These are phyloP conservation scores for Phoenix dactylifera DNA, from an alignment of 176 grass and related monocot genomes.

Conservation along the genomic window DNA sequence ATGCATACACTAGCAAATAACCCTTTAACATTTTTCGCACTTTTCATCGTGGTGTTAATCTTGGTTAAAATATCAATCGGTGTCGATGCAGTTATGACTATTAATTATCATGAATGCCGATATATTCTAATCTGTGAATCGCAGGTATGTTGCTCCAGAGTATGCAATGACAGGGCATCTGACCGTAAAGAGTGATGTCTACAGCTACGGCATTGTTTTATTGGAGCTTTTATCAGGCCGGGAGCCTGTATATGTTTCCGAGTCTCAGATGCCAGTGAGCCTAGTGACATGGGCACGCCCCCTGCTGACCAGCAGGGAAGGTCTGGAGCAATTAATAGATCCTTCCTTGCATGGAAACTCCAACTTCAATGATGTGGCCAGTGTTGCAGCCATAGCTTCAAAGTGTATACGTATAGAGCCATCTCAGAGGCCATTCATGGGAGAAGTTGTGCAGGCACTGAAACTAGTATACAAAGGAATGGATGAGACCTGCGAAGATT, in stretches of 20 bases:
- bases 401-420: slow-evolving; percentile 69
- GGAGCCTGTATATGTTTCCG: slow-evolving; percentile 70
- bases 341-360: slow-evolving; percentile 59
- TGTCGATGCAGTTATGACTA: no score
- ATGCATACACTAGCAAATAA: no score
- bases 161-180: slow-evolving; percentile 99
- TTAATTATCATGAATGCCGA: no score
- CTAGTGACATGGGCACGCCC: slow-evolving; percentile 88
- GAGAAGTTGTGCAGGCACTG: slow-evolving; percentile 95
- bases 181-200: slow-evolving; percentile 92
- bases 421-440: slow-evolving; percentile 93
- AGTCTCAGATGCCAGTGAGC: slow-evolving; percentile 66
- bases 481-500: slow-evolving; percentile 65
- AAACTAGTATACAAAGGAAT: slow-evolving; percentile 78
- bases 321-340: slow-evolving; percentile 68
- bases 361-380: slow-evolving; percentile 84
- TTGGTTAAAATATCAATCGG: no score
- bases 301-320: slow-evolving; percentile 60
- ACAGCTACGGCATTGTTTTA: slow-evolving; percentile 91
- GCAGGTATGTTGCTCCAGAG: slow-evolving; percentile 96
- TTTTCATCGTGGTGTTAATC: no score
- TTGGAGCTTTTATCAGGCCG: slow-evolving; percentile 94
- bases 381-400: slow-evolving; percentile 87
- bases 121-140: slow-evolving; percentile 2
- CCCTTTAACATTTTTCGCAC: no score